Conservation (phyloP, 2,329 filamentous ascomycete genomes). For the Basipetospora chlamydospora region DNA sequence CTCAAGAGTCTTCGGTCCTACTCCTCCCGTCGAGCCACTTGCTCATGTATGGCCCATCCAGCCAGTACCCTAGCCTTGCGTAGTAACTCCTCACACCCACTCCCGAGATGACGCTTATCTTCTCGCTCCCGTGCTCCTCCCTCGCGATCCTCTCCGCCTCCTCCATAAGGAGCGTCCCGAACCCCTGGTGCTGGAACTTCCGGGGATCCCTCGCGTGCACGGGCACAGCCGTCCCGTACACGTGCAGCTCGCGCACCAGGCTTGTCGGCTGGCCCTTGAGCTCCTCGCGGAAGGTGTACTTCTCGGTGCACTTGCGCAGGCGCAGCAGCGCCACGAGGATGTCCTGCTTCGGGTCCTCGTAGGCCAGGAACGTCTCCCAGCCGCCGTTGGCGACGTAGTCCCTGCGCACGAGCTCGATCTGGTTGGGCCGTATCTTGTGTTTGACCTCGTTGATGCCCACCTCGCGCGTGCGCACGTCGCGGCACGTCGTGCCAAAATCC, state of each 20-base stretch:
- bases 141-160: constrained; percentile 91
- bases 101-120: constrained; percentile 96
- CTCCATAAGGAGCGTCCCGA: constrained; percentile 92
- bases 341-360: constrained; percentile 97
- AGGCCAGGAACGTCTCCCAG: constrained; percentile 97
- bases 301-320: constrained; percentile 76
- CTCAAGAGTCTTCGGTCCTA: constrained; percentile 4
- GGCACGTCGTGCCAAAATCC: constrained; percentile 93
- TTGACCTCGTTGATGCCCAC: constrained; percentile 99
- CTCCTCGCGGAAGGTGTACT: constrained; percentile 85
- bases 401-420: constrained; percentile 85
- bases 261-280: constrained; percentile 76
- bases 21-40: constrained; percentile 43
- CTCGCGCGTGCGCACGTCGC: constrained; percentile 89
- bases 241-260: constrained; percentile 85
- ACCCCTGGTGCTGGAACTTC: constrained; percentile 98
- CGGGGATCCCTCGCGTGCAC: constrained; percentile 87
- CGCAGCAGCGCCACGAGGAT: constrained; percentile 86
- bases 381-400: constrained; percentile 93
- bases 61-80: constrained; percentile 76
- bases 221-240: constrained; percentile 94
- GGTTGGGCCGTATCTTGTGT: constrained; percentile 91
- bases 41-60: constrained; percentile 80
- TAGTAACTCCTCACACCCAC: constrained; percentile 96
- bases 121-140: constrained; percentile 83